Base-by-base conservation (phyloP, 2,329 filamentous ascomycete species). In the Exophiala lecanii-corni region DNA sequence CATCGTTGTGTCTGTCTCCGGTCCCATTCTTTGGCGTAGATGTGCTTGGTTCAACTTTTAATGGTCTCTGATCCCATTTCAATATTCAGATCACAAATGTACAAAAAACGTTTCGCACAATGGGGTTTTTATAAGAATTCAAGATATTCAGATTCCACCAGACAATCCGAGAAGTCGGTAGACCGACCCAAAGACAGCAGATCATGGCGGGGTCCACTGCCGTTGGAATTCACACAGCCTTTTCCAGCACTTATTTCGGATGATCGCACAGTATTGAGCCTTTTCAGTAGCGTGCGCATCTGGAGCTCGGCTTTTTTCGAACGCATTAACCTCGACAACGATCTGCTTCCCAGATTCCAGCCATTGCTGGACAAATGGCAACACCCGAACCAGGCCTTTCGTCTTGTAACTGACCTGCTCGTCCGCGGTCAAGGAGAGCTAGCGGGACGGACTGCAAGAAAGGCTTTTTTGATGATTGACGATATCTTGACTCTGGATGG, bases 51-150 rank as follows among this genome's bases (percentile, higher is more conserved):
- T n/a, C n/a, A n/a, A n/a, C n/a, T n/a, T n/a, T n/a, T n/a, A n/a
- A n/a, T n/a, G n/a, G n/a, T n/a, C n/a, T n/a, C n/a, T n/a, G n/a
- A n/a, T n/a, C n/a, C n/a, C n/a, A n/a, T n/a, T n/a, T n/a, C n/a
- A n/a, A n/a, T n/a, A n/a, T n/a, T n/a, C 13, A 41, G 39, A 20
- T 10, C 16, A 21, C 41, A 39, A 25, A 44, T 44, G 41, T 44
- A 39, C 36, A 44, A 44, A 17, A 44, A 32, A 25, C 35, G 41
- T 6, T 44, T 44, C 20, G n/a, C 41, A 15, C 39, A 39, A 39
- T 44, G 35, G 41, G 41, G 41, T 21, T 39, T 44, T 19, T 26
- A 39, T 13, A 44, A 44, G 36, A 44, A 44, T 25, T 16, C 6
- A 5, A 44, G 36, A 23, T 36, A 26, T 13, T 39, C 35, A 4